Evolutionary conservation across 257 asterid genomes (phyloP).

Genomic region (Cordia subcordata): DNA sequence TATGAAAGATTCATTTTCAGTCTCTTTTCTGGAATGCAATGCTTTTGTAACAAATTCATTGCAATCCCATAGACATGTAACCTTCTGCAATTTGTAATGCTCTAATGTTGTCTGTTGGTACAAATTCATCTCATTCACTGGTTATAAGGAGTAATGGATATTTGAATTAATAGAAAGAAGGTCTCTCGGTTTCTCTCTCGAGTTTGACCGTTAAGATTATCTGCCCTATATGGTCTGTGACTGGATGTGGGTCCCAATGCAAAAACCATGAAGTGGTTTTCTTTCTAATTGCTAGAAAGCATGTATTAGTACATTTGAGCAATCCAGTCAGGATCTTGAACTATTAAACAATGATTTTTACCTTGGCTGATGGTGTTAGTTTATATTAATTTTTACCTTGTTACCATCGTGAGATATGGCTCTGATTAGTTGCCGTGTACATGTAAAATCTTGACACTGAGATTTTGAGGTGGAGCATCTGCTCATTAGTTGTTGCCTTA

Average conservation of each 20-base stretch:
- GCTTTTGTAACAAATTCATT: no score
- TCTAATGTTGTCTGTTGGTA: background rate
- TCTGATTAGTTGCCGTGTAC: background rate
- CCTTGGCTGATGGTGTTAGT: background rate
- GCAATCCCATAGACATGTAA: background rate
- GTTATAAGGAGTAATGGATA: background rate
- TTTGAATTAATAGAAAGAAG: background rate
- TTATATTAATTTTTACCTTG: background rate
- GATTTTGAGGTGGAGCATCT: no score
- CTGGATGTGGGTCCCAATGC: background rate
- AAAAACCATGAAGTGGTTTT: background rate
- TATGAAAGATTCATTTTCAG: no score
- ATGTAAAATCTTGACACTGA: no score
- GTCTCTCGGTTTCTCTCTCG: background rate
- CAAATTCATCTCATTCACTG: background rate
- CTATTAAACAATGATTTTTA: background rate
- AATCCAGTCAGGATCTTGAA: background rate
- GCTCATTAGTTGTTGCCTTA: no score
- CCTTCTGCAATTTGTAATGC: background rate
- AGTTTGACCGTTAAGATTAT: background rate
- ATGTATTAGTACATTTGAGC: background rate
- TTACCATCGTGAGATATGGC: background rate
- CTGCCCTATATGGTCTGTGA: background rate
- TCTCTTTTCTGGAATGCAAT: no score
- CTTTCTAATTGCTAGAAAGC: background rate